Conservation (phyloP, 768 basidiomycete genomes). For the Neoboletus magnificus region DNA sequence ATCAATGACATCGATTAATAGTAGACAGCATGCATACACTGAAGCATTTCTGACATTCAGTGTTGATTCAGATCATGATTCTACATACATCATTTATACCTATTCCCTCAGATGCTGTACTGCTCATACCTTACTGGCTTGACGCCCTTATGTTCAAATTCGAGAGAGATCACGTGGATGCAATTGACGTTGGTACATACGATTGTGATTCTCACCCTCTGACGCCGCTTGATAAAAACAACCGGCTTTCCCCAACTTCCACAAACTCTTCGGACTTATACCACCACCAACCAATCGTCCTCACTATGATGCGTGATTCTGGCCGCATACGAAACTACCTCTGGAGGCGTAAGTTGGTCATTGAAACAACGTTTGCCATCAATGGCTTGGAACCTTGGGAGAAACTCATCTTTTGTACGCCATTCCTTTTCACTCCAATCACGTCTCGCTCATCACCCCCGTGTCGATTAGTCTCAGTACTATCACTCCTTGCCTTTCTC, state of each 20-base stretch:
- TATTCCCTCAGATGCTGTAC: conserved; percentile 16
- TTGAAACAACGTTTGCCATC: conserved; percentile 59
- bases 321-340: conserved; percentile 32
- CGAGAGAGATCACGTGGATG: conserved; percentile 1
- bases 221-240: conserved; percentile 5
- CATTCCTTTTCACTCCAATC: background rate
- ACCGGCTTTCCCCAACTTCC: background rate
- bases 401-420: conserved; percentile 55
- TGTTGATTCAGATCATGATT: conserved; percentile 1
- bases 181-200: background rate
- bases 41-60: background rate
- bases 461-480: conserved; percentile 36
- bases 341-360: conserved; percentile 53
- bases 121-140: conserved; percentile 4
- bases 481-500: conserved; percentile 39
- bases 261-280: background rate
- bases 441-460: background rate
- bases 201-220: background rate
- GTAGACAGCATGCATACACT: conserved; percentile 4
- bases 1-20: conserved; percentile 4
- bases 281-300: background rate
- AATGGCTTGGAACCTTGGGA: conserved; percentile 69
- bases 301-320: conserved; percentile 10
- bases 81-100: conserved; percentile 15
- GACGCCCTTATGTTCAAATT: background rate